These are phyloP conservation scores for Pisolithus sp. DNA, from an alignment of 768 basidiomycete genomes.

Conservation along the genomic window DNA sequence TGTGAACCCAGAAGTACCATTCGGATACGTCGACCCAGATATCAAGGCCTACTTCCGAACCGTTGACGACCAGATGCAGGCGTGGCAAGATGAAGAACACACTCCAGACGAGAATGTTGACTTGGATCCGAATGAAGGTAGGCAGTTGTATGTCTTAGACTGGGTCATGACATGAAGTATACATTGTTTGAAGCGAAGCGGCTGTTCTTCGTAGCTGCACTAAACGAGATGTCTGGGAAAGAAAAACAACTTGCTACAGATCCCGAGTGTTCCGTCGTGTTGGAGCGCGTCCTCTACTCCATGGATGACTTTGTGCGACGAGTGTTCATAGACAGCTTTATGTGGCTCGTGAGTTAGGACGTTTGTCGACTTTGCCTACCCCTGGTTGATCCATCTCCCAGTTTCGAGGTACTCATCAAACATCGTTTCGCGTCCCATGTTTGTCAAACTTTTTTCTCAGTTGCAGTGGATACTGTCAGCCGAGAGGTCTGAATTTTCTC, in stretches of 20 bases:
- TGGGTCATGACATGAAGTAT: neutral
- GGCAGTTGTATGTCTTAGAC: slow-evolving; percentile 11
- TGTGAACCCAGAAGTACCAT: slow-evolving; percentile 65
- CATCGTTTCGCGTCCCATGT: slow-evolving; percentile 96
- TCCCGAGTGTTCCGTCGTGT: slow-evolving; percentile 83
- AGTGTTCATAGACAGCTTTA: slow-evolving; percentile 82
- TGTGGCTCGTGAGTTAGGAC: slow-evolving; percentile 70
- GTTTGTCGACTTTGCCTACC: slow-evolving; percentile 1
- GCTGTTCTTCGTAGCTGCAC: slow-evolving; percentile 73
- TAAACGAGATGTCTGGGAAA: slow-evolving; percentile 80
- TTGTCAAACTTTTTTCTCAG: slow-evolving; percentile 78
- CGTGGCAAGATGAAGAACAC: slow-evolving; percentile 61
- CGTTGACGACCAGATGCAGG: slow-evolving; percentile 80
- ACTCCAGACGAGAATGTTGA: slow-evolving; percentile 41
- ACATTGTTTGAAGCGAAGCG: slow-evolving; percentile 48
- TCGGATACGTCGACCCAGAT: slow-evolving; percentile 84
- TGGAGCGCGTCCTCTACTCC: slow-evolving; percentile 86
- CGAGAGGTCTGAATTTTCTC: slow-evolving; percentile 49
- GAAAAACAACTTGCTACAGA: slow-evolving; percentile 90
- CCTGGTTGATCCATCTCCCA: slow-evolving; percentile 19
- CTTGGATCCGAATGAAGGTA: slow-evolving; percentile 68
- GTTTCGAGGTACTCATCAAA: slow-evolving; percentile 57
- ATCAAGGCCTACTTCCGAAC: slow-evolving; percentile 90
- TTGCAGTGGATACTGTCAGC: slow-evolving; percentile 55
- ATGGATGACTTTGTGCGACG: slow-evolving; percentile 96